Conservation (phyloP, 2,329 filamentous ascomycete species). For the Colletotrichum sojae region DNA sequence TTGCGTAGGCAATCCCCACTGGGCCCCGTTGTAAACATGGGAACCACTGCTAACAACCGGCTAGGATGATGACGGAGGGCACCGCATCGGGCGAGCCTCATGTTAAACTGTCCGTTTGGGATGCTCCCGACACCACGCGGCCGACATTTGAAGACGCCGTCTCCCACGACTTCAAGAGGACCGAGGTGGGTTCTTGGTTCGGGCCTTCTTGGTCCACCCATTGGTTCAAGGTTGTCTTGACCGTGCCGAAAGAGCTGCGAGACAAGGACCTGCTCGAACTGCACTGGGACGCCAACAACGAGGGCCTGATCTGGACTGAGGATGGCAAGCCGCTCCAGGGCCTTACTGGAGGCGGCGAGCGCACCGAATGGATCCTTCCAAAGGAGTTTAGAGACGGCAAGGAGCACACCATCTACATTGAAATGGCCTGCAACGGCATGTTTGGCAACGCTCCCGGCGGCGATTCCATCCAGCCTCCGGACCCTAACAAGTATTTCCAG, state of each 20-base stretch:
- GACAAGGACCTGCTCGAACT: constrained; percentile 90
- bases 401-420: constrained; percentile 91
- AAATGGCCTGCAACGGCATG: constrained; percentile 99
- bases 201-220: constrained; percentile 98
- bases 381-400: constrained; percentile 85
- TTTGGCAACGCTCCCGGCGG: constrained; percentile 92
- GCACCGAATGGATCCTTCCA: constrained; percentile 92
- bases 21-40: constrained; percentile 20
- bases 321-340: constrained; percentile 93
- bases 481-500: constrained; percentile 85
- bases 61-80: constrained; percentile 80
- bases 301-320: constrained; percentile 94
- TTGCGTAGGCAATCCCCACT: constrained; percentile 67
- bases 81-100: constrained; percentile 77
- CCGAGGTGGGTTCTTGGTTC: constrained; percentile 83
- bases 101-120: constrained; percentile 89
- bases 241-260: constrained; percentile 79
- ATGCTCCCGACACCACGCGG: constrained; percentile 82
- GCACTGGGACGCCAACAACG: constrained; percentile 95
- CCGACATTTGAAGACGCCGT: constrained; percentile 89
- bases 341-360: constrained; percentile 89
- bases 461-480: constrained; percentile 89
- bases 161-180: constrained; percentile 80
- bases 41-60: constrained; percentile 41
- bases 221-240: constrained; percentile 91